Evolutionary conservation across 768 basidiomycete species (phyloP).

Genomic region (Leccinellum rugosiceps): DNA sequence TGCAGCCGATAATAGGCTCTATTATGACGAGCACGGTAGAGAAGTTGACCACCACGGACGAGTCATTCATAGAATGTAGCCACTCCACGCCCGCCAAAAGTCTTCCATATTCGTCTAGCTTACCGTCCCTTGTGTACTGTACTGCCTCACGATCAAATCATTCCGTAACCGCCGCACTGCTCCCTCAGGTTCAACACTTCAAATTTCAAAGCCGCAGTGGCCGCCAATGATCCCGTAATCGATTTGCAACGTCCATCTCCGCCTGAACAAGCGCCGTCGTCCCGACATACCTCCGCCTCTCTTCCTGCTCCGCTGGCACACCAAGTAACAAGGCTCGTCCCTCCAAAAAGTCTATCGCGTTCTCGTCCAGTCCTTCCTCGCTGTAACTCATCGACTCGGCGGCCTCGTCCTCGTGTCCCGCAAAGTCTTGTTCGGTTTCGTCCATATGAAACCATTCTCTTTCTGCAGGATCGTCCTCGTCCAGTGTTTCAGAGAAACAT

Average conservation of each 20-base stretch:
- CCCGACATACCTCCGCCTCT: constrained; percentile 6
- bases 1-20: constrained; percentile 15
- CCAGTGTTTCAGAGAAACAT: background rate
- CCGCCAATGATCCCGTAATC: constrained; percentile 61
- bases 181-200: background rate
- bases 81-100: background rate
- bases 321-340: constrained; percentile 53
- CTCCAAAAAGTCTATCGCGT: constrained; percentile 39
- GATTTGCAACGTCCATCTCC: constrained; percentile 61
- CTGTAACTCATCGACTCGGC: background rate
- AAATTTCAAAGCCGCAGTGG: constrained; percentile 49
- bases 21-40: constrained; percentile 24
- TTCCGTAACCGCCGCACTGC: background rate
- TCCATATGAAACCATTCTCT: background rate
- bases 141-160: background rate
- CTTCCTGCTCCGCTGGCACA: constrained; percentile 14
- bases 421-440: background rate
- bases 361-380: background rate
- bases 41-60: constrained; percentile 27
- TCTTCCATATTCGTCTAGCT: constrained; percentile 1
- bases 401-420: background rate
- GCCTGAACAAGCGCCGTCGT: constrained; percentile 37
- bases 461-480: background rate
- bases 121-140: background rate
- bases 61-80: constrained; percentile 25